These are phyloP conservation scores for Hysterangium stoloniferum DNA, from an alignment of 768 basidiomycete genomes.

Conservation along the genomic window DNA sequence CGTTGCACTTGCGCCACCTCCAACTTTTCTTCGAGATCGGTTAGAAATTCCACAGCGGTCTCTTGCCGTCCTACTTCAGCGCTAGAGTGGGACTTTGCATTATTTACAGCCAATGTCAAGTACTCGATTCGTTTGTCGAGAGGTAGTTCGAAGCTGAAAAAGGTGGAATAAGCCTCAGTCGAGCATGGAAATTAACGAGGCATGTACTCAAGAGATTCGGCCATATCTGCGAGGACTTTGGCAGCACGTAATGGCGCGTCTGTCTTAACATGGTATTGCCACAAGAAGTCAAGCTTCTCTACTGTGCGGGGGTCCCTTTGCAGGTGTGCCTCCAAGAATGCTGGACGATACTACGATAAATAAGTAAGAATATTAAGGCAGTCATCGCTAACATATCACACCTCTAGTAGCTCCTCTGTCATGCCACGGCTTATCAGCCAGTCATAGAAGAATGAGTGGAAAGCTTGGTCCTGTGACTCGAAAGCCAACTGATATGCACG, in stretches of 20 bases:
- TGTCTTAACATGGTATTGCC: constrained; percentile 96
- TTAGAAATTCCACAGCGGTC: constrained; percentile 92
- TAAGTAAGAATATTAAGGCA: constrained; percentile 8
- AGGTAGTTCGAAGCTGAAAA: constrained; percentile 50
- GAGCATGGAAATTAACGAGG: neutral
- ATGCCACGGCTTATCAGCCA: constrained; percentile 79
- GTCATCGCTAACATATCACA: constrained; percentile 22
- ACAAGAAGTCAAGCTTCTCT: constrained; percentile 80
- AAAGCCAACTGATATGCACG: constrained; percentile 87
- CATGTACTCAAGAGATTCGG: constrained; percentile 69
- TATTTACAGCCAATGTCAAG: constrained; percentile 88
- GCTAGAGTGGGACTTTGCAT: constrained; percentile 91
- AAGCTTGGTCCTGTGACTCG: constrained; percentile 79
- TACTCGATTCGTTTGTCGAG: constrained; percentile 81
- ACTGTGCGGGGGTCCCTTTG: constrained; percentile 71
- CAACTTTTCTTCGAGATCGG: constrained; percentile 89
- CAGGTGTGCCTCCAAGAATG: constrained; percentile 85
- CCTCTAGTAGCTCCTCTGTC: constrained; percentile 87
- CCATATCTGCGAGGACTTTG: constrained; percentile 71
- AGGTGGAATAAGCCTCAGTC: neutral
- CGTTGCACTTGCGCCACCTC: constrained; percentile 96
- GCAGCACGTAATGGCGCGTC: constrained; percentile 84
- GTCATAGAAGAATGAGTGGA: constrained; percentile 90
- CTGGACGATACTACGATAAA: constrained; percentile 61
- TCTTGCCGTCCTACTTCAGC: constrained; percentile 72